phyloP scores from a whole-genome alignment of 2,329 filamentous ascomycete species.

The Lasiodiplodia sp. region DNA sequence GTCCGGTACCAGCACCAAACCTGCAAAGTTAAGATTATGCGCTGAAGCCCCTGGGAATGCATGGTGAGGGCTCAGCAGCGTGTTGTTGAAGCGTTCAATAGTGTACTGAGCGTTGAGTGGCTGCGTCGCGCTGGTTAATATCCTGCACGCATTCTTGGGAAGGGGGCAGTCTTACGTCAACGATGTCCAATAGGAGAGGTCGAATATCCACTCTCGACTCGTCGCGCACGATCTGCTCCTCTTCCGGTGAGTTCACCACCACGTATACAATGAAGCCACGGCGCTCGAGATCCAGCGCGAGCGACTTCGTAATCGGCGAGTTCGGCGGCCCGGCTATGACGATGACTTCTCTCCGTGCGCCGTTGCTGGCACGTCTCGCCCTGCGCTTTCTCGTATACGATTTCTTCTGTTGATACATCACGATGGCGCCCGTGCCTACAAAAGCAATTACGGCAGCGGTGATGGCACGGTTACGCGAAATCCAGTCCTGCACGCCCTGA shows the following conservation, averaged over 20 bases:
- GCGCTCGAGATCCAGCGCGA: conserved; percentile 86
- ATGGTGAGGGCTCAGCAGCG: conserved; percentile 76
- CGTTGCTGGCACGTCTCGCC: conserved; percentile 80
- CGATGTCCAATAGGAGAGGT: conserved; percentile 82
- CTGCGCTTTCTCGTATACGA: conserved; percentile 69
- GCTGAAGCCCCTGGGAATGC: conserved; percentile 78
- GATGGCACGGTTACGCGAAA: conserved; percentile 74
- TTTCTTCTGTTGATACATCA: conserved; percentile 69
- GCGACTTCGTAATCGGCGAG: conserved; percentile 81
- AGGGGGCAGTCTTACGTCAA: conserved; percentile 65
- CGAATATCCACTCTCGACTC: conserved; percentile 83
- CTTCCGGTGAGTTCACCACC: conserved; percentile 83
- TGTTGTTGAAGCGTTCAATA: conserved; percentile 74
- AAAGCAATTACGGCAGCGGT: conserved; percentile 75
- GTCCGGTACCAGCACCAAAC: conserved; percentile 82
- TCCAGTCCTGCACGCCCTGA: conserved; percentile 73
- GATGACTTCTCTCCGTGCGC: conserved; percentile 84
- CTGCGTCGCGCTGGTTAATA: conserved; percentile 52
- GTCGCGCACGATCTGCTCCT: conserved; percentile 79
- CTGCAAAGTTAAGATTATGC: conserved; percentile 78
- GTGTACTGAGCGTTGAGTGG: conserved; percentile 71
- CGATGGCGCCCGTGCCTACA: conserved; percentile 67
- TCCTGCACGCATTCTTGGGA: conserved; percentile 28
- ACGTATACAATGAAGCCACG: conserved; percentile 94
- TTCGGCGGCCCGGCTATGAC: conserved; percentile 89